Conservation (phyloP, 768 basidiomycete species). For the Suillus plorans region DNA sequence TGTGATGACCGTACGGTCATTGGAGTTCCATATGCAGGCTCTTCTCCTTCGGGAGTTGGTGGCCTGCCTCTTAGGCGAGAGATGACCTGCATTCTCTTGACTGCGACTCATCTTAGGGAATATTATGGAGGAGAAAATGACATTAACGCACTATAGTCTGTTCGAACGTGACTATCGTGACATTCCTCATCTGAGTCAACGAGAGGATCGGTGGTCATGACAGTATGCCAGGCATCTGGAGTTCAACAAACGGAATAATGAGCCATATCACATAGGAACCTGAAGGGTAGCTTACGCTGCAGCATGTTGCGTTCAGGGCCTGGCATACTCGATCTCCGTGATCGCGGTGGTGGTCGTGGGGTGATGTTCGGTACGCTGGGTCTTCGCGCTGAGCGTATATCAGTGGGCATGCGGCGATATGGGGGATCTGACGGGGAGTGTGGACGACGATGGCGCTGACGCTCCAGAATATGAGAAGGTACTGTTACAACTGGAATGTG, state of each 20-base stretch:
- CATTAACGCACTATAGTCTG: conserved; percentile 58
- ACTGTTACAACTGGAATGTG: conserved; percentile 17
- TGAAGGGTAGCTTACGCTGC: conserved; percentile 51
- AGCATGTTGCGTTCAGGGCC: conserved; percentile 53
- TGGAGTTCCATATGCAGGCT: conserved; percentile 6
- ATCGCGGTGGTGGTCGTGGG: conserved; percentile 23
- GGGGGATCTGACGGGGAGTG: conserved; percentile 15
- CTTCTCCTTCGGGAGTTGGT: conserved; percentile 53
- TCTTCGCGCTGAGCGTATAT: conserved; percentile 25
- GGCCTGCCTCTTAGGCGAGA: conserved; percentile 54
- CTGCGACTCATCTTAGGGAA: conserved; percentile 33
- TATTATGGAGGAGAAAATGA: neutral
- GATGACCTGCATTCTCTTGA: conserved; percentile 61
- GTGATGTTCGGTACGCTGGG: conserved; percentile 19
- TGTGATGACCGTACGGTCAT: conserved; percentile 2
- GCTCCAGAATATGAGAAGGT: conserved; percentile 23
- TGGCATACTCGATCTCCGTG: conserved; percentile 24
- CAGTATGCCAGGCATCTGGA: conserved; percentile 72
- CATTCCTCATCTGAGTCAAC: conserved; percentile 73
- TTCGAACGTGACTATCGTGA: conserved; percentile 60
- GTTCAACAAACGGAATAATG: conserved; percentile 4
- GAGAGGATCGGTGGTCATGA: conserved; percentile 68
- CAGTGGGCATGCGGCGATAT: conserved; percentile 27
- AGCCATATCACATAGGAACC: neutral
- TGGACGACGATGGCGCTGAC: conserved; percentile 24